Evolutionary conservation across 164 flowering plant species (phyloP), one percentile per base, ranked within the genome.

Genomic region (Brasenia schreberi): DNA sequence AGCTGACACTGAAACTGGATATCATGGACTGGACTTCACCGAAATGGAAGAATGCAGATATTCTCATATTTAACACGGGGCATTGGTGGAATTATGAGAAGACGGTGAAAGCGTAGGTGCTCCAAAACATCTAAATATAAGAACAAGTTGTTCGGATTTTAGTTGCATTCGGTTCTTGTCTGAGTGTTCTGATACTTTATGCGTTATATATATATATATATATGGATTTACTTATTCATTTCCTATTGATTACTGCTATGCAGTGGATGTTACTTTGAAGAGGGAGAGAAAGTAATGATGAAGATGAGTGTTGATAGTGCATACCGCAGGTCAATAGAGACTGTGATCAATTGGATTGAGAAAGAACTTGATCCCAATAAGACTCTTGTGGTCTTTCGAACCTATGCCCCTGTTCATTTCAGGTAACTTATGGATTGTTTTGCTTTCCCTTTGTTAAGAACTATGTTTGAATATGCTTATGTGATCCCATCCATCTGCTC

Each of bases 71-170:
- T 72, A 95, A 95, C 77, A 82, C 92, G 0, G 98, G 97, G 33
- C 99, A 95, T 69, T 95, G 99, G 99, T 95, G 98, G 97, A 95
- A 92, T 74, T 77, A 84, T 67, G 99, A 87, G 85, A 95, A 92
- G 81, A 95, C 97, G 66, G 73, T 83, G 3, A 82, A 89, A 79
- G 85, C 84, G 99, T 95, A 84, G 75, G 49, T 43, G n/a, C 70
- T 58, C 5, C 10, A 19, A 60, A n/a, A 60, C 19, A 19, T 11
- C 19, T 7, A 18, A 60, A 19, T n/a, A 60, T 11, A 7, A 0
- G 23, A 18, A 60, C 19, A 18, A n/a, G 27, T 18, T 19, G 11
- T 16, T 60, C 39, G 3, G 39, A 33, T 33, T 33, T 33, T 33
- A 33, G 39, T 33, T 23, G 27, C 27, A 33, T 33, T 33, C 4